Conservation (phyloP, 371 early-diverging fungal genomes). For the Dichotomocladium elegans region DNA sequence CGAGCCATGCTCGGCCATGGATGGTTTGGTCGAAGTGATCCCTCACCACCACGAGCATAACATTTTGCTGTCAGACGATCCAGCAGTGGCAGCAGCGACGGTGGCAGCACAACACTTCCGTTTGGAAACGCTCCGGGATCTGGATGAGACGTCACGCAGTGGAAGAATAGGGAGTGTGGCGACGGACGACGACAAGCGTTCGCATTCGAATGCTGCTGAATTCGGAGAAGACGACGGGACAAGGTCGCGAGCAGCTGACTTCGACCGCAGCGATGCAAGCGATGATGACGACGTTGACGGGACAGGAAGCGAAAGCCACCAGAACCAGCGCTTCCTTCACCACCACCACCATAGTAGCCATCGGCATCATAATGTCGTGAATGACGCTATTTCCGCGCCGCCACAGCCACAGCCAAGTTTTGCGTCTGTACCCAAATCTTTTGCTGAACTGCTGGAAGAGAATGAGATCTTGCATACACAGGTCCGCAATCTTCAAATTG, state of each 20-base stretch:
- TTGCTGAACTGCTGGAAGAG: conserved; percentile 44
- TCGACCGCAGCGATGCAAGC: conserved; percentile 28
- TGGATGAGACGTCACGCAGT: conserved; percentile 13
- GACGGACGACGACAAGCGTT: conserved; percentile 32
- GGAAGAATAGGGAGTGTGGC: conserved; percentile 9
- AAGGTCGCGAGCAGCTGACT: conserved; percentile 40
- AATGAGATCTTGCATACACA: conserved; percentile 40
- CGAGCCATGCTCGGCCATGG: conserved; percentile 24
- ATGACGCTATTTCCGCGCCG: conserved; percentile 47
- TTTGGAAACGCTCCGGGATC: conserved; percentile 19
- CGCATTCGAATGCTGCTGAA: conserved; percentile 44
- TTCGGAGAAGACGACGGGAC: conserved; percentile 49
- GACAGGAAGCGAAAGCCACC: no score
- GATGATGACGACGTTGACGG: conserved; percentile 26
- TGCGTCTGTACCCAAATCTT: conserved; percentile 41
- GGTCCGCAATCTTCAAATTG: conserved; percentile 29
- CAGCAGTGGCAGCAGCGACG: background rate
- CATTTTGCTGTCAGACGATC: conserved; percentile 1
- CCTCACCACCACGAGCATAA: background rate
- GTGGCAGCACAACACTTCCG: no score
- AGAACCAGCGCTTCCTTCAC: no score
- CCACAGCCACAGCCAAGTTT: conserved; percentile 51
- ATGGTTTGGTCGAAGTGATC: conserved; percentile 25
- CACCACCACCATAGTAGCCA: background rate
- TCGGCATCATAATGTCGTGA: conserved; percentile 24